Conservation (phyloP, 2,329 filamentous ascomycete species). For the Cladosporium sp. region DNA sequence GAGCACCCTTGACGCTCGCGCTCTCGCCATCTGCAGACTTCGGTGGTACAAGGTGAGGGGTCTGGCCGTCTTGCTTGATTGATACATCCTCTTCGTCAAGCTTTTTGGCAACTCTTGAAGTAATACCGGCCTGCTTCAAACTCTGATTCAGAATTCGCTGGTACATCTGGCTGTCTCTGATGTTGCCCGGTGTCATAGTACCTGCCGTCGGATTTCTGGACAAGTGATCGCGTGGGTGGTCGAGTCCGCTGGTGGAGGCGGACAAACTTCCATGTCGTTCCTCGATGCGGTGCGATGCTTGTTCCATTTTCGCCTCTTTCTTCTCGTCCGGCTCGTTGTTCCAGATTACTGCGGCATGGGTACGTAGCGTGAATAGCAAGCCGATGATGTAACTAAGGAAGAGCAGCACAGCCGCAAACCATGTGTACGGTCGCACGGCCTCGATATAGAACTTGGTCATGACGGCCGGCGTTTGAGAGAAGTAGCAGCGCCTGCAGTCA, state of each 20-base stretch:
- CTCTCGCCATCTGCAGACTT: conserved; percentile 55
- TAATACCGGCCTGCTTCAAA: conserved; percentile 75
- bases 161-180: conserved; percentile 86
- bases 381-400: conserved; percentile 94
- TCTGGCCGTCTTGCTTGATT: conserved; percentile 40
- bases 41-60: conserved; percentile 70
- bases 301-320: conserved; percentile 43
- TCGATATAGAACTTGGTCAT: conserved; percentile 86
- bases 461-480: conserved; percentile 80
- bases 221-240: conserved; percentile 22
- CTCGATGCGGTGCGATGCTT: conserved; percentile 32
- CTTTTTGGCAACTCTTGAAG: conserved; percentile 39
- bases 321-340: conserved; percentile 67
- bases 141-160: conserved; percentile 92
- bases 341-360: conserved; percentile 97
- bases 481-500: conserved; percentile 92
- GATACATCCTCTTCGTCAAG: conserved; percentile 19
- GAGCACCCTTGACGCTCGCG: conserved; percentile 38
- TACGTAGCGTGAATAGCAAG: conserved; percentile 90
- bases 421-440: conserved; percentile 91
- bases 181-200: conserved; percentile 50
- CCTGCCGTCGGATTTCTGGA: conserved; percentile 20
- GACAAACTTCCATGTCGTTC: conserved; percentile 20
- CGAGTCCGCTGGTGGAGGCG: conserved; percentile 2
- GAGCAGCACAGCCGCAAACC: conserved; percentile 78